A percentile compares a stretch with the other conserved stretches of the same genome.
These are phyloP conservation scores for Heterobasidion annosum DNA, from an alignment of 1,284 basidiomycete genomes.

Conservation along the genomic window DNA sequence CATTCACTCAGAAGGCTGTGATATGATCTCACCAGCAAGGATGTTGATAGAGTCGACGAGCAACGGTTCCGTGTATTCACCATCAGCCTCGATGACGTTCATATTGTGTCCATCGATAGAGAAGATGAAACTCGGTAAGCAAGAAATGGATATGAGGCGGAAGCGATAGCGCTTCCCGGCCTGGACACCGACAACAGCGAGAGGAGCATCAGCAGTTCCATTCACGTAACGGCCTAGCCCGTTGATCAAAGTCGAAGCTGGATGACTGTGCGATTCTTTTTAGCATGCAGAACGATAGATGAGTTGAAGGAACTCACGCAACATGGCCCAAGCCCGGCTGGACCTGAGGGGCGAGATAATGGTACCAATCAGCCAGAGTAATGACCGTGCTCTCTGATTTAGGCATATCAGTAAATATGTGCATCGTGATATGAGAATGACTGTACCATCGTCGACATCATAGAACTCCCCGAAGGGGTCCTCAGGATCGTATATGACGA, in stretches of 20 bases:
- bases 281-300: neutral
- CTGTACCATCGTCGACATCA: conserved; percentile 6
- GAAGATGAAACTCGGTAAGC: conserved; percentile 26
- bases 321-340: neutral
- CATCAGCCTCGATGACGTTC: conserved; percentile 46
- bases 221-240: neutral
- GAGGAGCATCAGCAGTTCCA: neutral
- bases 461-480: conserved; percentile 1
- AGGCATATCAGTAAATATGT: neutral
- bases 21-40: conserved; percentile 17
- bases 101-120: conserved; percentile 39
- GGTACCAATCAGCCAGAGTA: neutral
- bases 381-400: neutral
- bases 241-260: neutral
- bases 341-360: neutral
- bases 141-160: conserved; percentile 25
- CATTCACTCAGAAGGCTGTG: neutral
- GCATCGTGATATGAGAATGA: neutral
- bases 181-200: neutral
- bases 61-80: conserved; percentile 29
- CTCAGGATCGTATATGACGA: conserved; percentile 6
- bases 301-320: neutral
- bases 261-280: neutral
- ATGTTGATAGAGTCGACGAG: conserved; percentile 32
- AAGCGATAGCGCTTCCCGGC: conserved; percentile 18